Evolutionary conservation across 2,329 filamentous ascomycete species (phyloP), one percentile per base, ranked within the genome.

Genomic region (Alternaria arborescens): DNA sequence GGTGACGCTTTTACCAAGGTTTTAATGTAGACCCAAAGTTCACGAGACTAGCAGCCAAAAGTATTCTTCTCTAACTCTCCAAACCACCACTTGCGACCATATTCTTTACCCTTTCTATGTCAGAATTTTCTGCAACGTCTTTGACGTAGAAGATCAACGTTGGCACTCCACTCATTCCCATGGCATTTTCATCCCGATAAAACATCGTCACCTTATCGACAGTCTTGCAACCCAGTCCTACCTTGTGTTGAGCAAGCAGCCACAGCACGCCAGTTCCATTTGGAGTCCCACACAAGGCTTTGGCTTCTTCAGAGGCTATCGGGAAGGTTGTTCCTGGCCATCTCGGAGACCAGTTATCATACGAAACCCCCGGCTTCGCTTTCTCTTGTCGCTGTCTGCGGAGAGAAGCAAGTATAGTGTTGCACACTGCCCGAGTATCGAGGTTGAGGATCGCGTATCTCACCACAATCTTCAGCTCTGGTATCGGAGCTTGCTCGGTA

Each of bases 1-100:
- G 79, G 79, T 0, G 79, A 80, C 10, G 81, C 78, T 1, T 82
- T 85, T 63, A 75, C 75, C 0, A 83, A 77, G 67, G 81, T 84
- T 14, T 64, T 79, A 58, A 72, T 72, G 60, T 65, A 48, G 18
- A 41, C 28, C 20, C 2, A 20, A 42, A 16, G 6, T 12, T 8
- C 0, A 5, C 20, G 12, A 24, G 1, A 24, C 8, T 12, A 22
- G 40, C 12, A 24, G 12, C 20, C 22, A 20, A 42, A 0, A 42
- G 4, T 14, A 12, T 12, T 12, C 18, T 20, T 24, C 11, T 16
- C 20, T 42, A 42, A 20, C 3, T 24, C 6, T 16, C 12, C 40
- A 16, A 24, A 24, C 20, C 8, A 18, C 12, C 40, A 24, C 20
- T 42, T 24, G 24, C 20, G 5, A 42, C 7, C 11, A 8, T 3